These are phyloP conservation scores for Cyberlindnera meyerae DNA, from an alignment of 805 yeast species.

Conservation along the genomic window DNA sequence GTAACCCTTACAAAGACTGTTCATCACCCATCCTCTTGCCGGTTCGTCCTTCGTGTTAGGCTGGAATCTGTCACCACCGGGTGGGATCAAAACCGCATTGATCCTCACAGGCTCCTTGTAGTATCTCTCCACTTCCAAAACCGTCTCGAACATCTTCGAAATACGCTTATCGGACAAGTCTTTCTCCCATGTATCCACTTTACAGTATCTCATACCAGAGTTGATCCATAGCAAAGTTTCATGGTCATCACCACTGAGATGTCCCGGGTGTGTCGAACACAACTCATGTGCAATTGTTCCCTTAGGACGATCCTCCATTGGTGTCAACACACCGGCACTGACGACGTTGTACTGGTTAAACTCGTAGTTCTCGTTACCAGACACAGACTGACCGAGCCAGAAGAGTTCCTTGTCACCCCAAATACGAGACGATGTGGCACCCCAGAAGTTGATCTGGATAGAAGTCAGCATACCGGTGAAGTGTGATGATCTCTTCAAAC, in stretches of 20 bases:
- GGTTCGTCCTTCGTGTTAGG: conserved; percentile 39
- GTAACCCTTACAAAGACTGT: conserved; percentile 45
- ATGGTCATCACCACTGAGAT: conserved; percentile 44
- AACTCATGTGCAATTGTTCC: conserved; percentile 33
- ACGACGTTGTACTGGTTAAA: conserved; percentile 35
- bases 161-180: conserved; percentile 28
- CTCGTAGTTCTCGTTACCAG: conserved; percentile 35
- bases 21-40: conserved; percentile 47
- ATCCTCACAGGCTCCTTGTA: conserved; percentile 38
- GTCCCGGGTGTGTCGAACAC: conserved; percentile 65
- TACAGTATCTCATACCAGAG: conserved; percentile 67
- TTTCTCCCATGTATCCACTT: conserved; percentile 31
- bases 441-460: conserved; percentile 33
- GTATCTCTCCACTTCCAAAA: conserved; percentile 14
- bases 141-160: conserved; percentile 15
- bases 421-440: conserved; percentile 41
- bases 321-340: conserved; percentile 32
- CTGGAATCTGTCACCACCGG: conserved; percentile 29
- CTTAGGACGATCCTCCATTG: conserved; percentile 18
- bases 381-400: conserved; percentile 59
- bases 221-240: conserved; percentile 57
- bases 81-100: conserved; percentile 47
- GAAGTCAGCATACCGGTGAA: conserved; percentile 21
- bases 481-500: conserved; percentile 23
- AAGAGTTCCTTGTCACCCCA: conserved; percentile 81